Evolutionary conservation across 1,139 yeast species (phyloP).

Genomic region (Saccharomyces hybrid): DNA sequence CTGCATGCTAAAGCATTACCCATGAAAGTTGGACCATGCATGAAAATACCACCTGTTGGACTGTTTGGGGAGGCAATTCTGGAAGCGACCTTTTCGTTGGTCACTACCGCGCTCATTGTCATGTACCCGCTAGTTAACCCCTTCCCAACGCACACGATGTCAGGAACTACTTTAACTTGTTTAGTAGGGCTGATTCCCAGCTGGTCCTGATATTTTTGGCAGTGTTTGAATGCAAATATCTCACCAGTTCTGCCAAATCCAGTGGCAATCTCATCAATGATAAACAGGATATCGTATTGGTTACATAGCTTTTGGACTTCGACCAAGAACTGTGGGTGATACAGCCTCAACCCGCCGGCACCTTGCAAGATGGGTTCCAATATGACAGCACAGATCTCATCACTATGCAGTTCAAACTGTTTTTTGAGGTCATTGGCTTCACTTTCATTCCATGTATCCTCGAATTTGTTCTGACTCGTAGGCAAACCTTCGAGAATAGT

Average conservation of each 20-base stretch:
- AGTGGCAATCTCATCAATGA: constrained; percentile 34
- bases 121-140: constrained; percentile 32
- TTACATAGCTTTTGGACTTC: constrained; percentile 31
- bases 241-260: constrained; percentile 34
- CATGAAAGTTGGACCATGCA: constrained; percentile 36
- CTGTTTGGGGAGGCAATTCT: constrained; percentile 12
- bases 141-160: constrained; percentile 30
- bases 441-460: constrained; percentile 11
- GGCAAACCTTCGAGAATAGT: constrained; percentile 15
- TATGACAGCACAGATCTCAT: constrained; percentile 32
- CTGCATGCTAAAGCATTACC: constrained; percentile 35
- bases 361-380: constrained; percentile 35
- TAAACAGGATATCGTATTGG: constrained; percentile 29
- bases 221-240: constrained; percentile 30
- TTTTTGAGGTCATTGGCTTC: constrained; percentile 26
- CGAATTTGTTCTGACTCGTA: constrained; percentile 6
- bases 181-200: constrained; percentile 7
- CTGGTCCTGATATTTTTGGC: constrained; percentile 12
- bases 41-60: constrained; percentile 19
- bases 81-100: constrained; percentile 18
- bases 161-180: constrained; percentile 28
- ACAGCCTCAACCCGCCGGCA: constrained; percentile 35
- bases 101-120: constrained; percentile 30
- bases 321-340: constrained; percentile 30
- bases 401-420: constrained; percentile 22